Evolutionary conservation across 768 basidiomycete genomes (phyloP).

Genomic region (Rhizopogon rudus): DNA sequence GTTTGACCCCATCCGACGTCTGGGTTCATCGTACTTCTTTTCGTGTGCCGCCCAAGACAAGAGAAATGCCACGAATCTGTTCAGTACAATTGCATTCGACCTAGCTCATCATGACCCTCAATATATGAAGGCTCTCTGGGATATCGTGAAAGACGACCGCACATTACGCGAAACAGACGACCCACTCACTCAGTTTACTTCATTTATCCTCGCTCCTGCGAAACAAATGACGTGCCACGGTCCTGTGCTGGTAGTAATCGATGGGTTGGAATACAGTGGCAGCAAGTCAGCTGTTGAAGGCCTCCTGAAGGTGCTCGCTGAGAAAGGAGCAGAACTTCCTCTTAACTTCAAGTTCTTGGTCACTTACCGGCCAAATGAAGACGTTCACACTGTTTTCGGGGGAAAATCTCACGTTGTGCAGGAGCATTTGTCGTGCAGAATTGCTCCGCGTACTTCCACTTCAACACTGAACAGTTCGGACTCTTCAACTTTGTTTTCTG

Average conservation of each 20-base stretch:
- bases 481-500: background rate
- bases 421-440: background rate
- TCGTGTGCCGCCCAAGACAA: conserved; percentile 8
- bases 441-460: background rate
- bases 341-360: conserved; percentile 20
- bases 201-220: conserved; percentile 24
- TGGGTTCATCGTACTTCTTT: conserved; percentile 30
- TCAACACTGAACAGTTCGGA: background rate
- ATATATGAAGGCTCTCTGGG: conserved; percentile 13
- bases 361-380: conserved; percentile 23
- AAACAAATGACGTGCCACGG: conserved; percentile 17
- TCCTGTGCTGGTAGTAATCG: conserved; percentile 30
- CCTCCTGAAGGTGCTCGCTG: conserved; percentile 18
- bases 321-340: conserved; percentile 10
- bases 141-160: conserved; percentile 14
- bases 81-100: conserved; percentile 29
- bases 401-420: conserved; percentile 1
- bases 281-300: conserved; percentile 9
- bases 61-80: conserved; percentile 19
- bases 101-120: conserved; percentile 28
- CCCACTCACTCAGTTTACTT: conserved; percentile 20
- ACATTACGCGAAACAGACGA: conserved; percentile 16
- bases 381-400: conserved; percentile 7
- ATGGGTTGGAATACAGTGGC: conserved; percentile 28
- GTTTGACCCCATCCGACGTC: conserved; percentile 20